Percentiles rank a stretch among this genome's conserved stretches.
Evolutionary conservation across 441 rosid genomes (phyloP).

Genomic region (Populus hybrid): DNA sequence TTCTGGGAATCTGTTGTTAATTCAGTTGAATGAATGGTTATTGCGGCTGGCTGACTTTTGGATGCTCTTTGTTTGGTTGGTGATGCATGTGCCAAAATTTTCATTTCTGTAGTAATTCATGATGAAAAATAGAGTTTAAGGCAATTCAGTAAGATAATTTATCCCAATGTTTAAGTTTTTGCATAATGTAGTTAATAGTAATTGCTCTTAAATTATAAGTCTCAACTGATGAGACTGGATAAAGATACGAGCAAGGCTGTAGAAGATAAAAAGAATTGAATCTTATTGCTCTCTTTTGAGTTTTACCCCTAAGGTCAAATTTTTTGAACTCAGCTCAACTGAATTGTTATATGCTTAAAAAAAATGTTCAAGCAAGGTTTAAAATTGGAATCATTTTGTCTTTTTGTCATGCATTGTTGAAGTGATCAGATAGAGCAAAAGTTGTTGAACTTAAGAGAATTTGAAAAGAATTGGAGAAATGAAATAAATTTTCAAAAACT

Average conservation of each 20-base stretch:
- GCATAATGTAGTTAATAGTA: neutral
- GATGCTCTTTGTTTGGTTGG: neutral
- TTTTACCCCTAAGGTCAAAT: neutral
- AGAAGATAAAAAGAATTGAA: neutral
- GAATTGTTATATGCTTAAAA: neutral
- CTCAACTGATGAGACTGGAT: neutral
- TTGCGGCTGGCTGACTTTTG: neutral
- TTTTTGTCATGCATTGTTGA: neutral
- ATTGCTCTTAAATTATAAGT: neutral
- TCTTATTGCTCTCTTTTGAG: neutral
- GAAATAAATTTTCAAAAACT: neutral
- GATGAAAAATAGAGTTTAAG: neutral
- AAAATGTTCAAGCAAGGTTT: neutral
- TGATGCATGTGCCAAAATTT: neutral
- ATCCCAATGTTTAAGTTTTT: neutral
- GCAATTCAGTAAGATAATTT: neutral
- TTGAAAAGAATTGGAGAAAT: neutral
- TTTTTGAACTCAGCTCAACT: neutral
- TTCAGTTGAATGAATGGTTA: neutral
- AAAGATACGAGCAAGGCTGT: neutral
- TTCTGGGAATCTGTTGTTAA: neutral
- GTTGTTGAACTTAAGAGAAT: neutral
- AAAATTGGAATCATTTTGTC: neutral
- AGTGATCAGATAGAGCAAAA: neutral
- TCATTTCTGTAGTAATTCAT: neutral